Conservation (phyloP, 140 eudicot species). For the Oenanthe javanica region DNA sequence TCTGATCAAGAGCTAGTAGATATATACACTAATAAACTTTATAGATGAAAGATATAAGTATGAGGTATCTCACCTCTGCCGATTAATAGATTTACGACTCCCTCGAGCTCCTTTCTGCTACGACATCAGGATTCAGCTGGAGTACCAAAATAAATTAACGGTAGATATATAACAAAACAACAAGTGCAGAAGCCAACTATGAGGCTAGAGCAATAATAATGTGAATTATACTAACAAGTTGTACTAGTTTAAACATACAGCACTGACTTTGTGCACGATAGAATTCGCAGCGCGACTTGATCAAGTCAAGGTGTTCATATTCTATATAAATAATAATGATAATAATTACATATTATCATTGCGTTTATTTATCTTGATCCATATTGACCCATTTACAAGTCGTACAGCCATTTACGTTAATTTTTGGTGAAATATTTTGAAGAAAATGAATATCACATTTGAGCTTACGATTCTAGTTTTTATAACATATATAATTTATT, state of each 20-base stretch:
- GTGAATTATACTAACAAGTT: background rate
- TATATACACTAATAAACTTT: no score
- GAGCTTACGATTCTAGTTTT: no score
- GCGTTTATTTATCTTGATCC: no score
- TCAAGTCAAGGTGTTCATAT: background rate
- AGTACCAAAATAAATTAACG: background rate
- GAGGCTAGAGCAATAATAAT: background rate
- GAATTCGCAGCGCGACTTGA: background rate
- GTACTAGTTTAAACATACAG: background rate
- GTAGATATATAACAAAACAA: background rate
- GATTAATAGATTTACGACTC: background rate
- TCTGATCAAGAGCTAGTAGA: no score
- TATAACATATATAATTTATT: no score
- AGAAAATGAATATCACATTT: no score
- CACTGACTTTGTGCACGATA: background rate
- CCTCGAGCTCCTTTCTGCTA: background rate
- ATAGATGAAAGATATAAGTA: no score
- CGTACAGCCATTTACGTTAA: no score
- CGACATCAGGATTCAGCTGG: background rate
- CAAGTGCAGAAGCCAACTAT: background rate
- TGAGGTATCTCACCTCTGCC: background rate
- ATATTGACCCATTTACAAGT: no score
- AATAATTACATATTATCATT: background rate
- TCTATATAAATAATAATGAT: no score
- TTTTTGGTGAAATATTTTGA: no score